Evolutionary conservation across 345 rosid species (phyloP), one percentile per base, ranked within the genome.

Genomic region (Anacardium occidentale): DNA sequence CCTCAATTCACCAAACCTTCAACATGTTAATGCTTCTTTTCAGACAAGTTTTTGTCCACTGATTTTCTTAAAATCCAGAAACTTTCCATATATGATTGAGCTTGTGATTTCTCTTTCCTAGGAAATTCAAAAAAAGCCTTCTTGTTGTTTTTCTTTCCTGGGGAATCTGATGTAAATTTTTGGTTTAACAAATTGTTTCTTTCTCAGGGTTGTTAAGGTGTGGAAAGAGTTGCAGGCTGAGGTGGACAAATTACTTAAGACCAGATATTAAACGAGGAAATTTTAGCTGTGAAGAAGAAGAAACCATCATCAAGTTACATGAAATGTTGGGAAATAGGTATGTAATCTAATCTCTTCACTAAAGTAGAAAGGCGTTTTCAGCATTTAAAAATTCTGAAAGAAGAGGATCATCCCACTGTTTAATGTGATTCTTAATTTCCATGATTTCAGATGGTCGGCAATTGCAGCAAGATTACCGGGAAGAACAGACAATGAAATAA

Each of bases 201-300:
- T 66, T 34, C 11, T 56, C 77, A 91, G 97, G 97, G 53, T 78
- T 91, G 70, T 75, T 85, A 51, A 88, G 97, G 74, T 91, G 94
- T 56, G 97, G 97, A 1, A 91, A 91, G 84, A 91, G 97, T 75
- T 91, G 97, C 80, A 85, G 97, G 63, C 85, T 91, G 24, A 82
- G 97, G 4, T 91, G 97, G 97, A 85, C 78, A 25, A 91, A 91
- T 69, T 91, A 91, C 74, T 64, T 91, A 37, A 83, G 94, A 70
- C 97, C 97, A 5, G 94, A 89, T 57, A 91, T 91, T 25, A 91
- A 91, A 79, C 76, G 94, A 71, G 97, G 94, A 40, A 91, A 91
- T 69, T 91, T 91, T 70, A 86, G 80, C 69, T 72, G 72, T 48
- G 91, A 88, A 82, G 97, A 91, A 77, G 97, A 91, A 64, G 84